Base-by-base conservation (phyloP, 768 basidiomycete species). In the Rhodosporidiobolus sp. region DNA sequence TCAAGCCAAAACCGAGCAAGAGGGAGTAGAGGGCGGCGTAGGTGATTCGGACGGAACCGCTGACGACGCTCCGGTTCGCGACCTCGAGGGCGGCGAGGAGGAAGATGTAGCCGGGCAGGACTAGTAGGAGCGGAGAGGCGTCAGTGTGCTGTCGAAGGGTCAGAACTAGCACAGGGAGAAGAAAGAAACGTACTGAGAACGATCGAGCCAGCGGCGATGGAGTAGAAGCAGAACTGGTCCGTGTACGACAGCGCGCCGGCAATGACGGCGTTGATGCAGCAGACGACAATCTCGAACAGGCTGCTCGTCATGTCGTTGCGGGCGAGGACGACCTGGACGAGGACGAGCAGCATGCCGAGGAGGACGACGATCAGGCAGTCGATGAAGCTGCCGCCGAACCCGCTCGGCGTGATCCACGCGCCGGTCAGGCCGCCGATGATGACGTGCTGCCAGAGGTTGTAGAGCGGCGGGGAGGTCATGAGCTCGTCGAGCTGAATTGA, bases 211-310 rank as follows among this genome's bases (percentile, higher is more conserved):
- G 89, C 88, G 0, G 89, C 89, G 65, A 92, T 82, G 0, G 91
- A 88, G 2, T 91, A 87, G 78, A 90, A 93, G 81, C 91, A 94
- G 73, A 94, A 87, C 34, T 84, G 81, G 30, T 83, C 81, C 1
- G 88, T 86, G 19, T 86, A 83, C 0, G 89, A 87, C 38, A 93
- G 81, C 6, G 87, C 89, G 38, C 89, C 90, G 12, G 90, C 85
- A 50, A 91, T 70, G 81, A 93, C 90, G 67, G 90, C 90, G 79
- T 90, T 85, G 45, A 92, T 45, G 87, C 88, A 4, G 30, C 91
- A 88, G 60, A 92, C 85, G 14, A 88, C 90, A 69, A 92, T 90
- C 72, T 90, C 90, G 69, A 90, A 92, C 38, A 92, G 86, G 69
- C 89, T 89, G 8, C 85, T 86, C 76, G 90, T 91, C 22, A 94